Evolutionary conservation across 768 basidiomycete species (phyloP), one percentile per base, ranked within the genome.

Genomic region (Lentinus brumalis): DNA sequence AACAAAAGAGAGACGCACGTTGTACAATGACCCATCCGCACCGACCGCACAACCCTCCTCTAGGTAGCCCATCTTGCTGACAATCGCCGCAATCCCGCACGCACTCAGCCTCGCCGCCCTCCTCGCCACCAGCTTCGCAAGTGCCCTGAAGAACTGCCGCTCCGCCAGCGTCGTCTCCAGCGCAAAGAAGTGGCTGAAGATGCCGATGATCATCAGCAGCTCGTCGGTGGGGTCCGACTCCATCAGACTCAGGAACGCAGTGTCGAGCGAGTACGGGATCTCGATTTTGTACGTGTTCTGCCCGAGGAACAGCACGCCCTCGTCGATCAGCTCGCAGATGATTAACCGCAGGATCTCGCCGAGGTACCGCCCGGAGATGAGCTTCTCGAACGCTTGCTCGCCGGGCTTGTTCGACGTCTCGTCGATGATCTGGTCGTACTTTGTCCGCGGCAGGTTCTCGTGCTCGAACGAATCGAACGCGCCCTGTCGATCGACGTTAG

Each of bases 221-320:
- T 99, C 96, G 69, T 98, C 96, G 31, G 96, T 99, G 1, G 92
- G 88, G 75, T 98, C 96, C 69, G 88, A 92, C 78, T 98, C 96
- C 89, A 99, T 97, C 46, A 98, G 81, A 44, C 94, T 96, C 62
- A 99, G 78, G 81, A 98, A 98, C 1, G 96, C 96, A 2, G 97
- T 99, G 74, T 99, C 96, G 69, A 99, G 88, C 31, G 84, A 88
- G 73, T 95, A 95, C 18, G 94, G 86, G 65, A 84, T 92, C 76
- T 98, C 96, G 41, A 99, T 85, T 80, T 98, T 98, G 84, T 98
- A 98, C 1, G 96, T 97, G 74, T 96, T 94, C 76, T 99, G 96
- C 29, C 97, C 96, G 32, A 97, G 84, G 87, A 99, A 99, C 55
- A 99, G 84, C 18, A 96, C 91, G 75, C 96, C 97, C 66, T 95